phyloP scores from a whole-genome alignment of 2,329 filamentous ascomycete genomes.

The Blastomyces gilchristii region DNA sequence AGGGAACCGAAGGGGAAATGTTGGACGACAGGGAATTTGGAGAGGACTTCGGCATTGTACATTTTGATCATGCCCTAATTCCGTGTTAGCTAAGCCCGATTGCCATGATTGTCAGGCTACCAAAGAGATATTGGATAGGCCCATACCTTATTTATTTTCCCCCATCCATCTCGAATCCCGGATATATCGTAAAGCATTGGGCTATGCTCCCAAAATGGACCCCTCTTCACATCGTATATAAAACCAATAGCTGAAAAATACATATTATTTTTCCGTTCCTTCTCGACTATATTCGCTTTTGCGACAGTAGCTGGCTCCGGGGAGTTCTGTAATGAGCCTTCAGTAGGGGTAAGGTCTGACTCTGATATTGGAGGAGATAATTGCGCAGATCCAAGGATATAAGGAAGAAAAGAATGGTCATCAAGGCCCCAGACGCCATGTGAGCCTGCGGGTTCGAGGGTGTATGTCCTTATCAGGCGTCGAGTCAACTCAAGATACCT shows the following conservation, averaged over 20 bases:
- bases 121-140: neutral
- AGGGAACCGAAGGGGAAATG: slow-evolving; percentile 78
- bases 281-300: slow-evolving; percentile 53
- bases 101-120: neutral
- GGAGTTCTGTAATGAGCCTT: slow-evolving; percentile 63
- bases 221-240: slow-evolving; percentile 93
- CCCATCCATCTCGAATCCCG: slow-evolving; percentile 87
- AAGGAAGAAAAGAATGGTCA: slow-evolving; percentile 87
- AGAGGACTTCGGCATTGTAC: slow-evolving; percentile 93
- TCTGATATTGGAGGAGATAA: slow-evolving; percentile 63
- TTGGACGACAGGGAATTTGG: slow-evolving; percentile 97
- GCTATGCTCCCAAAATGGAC: slow-evolving; percentile 95
- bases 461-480: slow-evolving; percentile 78
- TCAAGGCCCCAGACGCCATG: slow-evolving; percentile 99
- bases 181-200: slow-evolving; percentile 91
- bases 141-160: slow-evolving; percentile 79
- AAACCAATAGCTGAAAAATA: slow-evolving; percentile 96
- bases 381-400: slow-evolving; percentile 91
- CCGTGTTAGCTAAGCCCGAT: neutral
- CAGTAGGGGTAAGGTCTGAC: slow-evolving; percentile 55
- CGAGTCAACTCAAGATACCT: slow-evolving; percentile 75
- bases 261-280: slow-evolving; percentile 60
- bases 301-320: slow-evolving; percentile 62
- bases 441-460: slow-evolving; percentile 85
- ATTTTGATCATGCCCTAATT: slow-evolving; percentile 91